phyloP scores from a whole-genome alignment of 2,329 filamentous ascomycete species.

The Emmonsia crescens region DNA sequence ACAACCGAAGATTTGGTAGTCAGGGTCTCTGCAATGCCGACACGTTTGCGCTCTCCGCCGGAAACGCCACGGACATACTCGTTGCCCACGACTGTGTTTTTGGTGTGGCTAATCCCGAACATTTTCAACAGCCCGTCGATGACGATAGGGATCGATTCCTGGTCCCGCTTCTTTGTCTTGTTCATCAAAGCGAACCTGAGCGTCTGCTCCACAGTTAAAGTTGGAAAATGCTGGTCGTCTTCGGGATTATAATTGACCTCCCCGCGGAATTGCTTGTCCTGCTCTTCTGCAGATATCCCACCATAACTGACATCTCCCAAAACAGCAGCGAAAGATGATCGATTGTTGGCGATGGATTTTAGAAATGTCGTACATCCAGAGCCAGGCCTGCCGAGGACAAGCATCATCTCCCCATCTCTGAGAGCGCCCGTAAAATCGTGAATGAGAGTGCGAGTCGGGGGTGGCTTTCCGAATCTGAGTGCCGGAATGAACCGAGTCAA shows the following conservation, averaged over 20 bases:
- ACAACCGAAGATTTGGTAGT: conserved; percentile 63
- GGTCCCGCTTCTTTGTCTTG: conserved; percentile 59
- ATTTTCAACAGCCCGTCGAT: conserved; percentile 54
- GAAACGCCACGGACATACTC: conserved; percentile 62
- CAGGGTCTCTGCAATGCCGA: conserved; percentile 66
- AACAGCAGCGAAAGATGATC: conserved; percentile 53
- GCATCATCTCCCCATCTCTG: conserved; percentile 45
- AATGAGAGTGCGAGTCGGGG: conserved; percentile 46
- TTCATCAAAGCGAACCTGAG: conserved; percentile 63
- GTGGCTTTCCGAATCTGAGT: conserved; percentile 38
- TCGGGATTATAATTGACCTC: conserved; percentile 72
- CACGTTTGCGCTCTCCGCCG: conserved; percentile 70
- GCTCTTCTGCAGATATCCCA: conserved; percentile 56
- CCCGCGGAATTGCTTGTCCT: conserved; percentile 58
- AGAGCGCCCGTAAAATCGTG: conserved; percentile 58
- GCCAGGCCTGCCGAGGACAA: conserved; percentile 59
- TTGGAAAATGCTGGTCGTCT: conserved; percentile 64
- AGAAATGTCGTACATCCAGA: conserved; percentile 67
- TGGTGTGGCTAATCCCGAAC: conserved; percentile 68
- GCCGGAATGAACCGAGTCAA: conserved; percentile 45
- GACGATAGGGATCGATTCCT: conserved; percentile 49
- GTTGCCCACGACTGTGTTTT: conserved; percentile 65
- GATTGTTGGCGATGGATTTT: conserved; percentile 62
- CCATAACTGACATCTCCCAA: conserved; percentile 62
- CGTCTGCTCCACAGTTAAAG: conserved; percentile 66